These are phyloP conservation scores for Phytophthora megakarya DNA, from an alignment of 352 stramenopile genomes.

Conservation along the genomic window DNA sequence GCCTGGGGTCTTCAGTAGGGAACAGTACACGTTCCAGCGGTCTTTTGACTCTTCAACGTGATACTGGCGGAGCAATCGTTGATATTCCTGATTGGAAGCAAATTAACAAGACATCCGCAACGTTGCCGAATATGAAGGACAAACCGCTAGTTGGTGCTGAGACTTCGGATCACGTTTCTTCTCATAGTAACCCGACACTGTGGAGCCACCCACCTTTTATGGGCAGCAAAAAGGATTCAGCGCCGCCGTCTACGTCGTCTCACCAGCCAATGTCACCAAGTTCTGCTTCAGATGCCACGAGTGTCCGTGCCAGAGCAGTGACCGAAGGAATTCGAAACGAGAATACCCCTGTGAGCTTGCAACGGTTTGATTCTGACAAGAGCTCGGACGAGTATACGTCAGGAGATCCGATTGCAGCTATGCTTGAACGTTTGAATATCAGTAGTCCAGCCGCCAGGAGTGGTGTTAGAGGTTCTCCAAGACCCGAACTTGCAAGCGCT, in stretches of 20 bases:
- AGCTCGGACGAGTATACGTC: conserved; percentile 26
- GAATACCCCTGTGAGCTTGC: conserved; percentile 16
- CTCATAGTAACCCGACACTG: conserved; percentile 63
- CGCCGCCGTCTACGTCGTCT: conserved; percentile 28
- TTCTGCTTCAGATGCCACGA: conserved; percentile 21
- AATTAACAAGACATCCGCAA: conserved; percentile 61
- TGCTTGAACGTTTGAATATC: conserved; percentile 47
- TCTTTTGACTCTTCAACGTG: conserved; percentile 54
- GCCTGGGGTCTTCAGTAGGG: conserved; percentile 52
- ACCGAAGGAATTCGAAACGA: conserved; percentile 25
- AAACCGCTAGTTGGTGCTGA: conserved; percentile 32
- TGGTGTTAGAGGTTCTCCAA: conserved; percentile 19
- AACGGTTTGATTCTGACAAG: conserved; percentile 35
- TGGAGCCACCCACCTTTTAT: conserved; percentile 73
- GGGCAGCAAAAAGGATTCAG: conserved; percentile 36
- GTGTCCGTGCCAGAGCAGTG: conserved; percentile 16
- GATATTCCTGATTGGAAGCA: conserved; percentile 65
- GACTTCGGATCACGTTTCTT: conserved; percentile 42
- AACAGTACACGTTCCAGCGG: conserved; percentile 53
- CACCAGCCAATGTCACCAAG: conserved; percentile 35
- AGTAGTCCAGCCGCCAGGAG: conserved; percentile 33
- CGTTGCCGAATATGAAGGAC: conserved; percentile 58
- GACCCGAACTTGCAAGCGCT: conserved; percentile 28
- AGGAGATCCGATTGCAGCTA: conserved; percentile 40
- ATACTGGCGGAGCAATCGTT: conserved; percentile 50